Conservation (phyloP, 2,329 filamentous ascomycete genomes). For the Penicillium sp. region DNA sequence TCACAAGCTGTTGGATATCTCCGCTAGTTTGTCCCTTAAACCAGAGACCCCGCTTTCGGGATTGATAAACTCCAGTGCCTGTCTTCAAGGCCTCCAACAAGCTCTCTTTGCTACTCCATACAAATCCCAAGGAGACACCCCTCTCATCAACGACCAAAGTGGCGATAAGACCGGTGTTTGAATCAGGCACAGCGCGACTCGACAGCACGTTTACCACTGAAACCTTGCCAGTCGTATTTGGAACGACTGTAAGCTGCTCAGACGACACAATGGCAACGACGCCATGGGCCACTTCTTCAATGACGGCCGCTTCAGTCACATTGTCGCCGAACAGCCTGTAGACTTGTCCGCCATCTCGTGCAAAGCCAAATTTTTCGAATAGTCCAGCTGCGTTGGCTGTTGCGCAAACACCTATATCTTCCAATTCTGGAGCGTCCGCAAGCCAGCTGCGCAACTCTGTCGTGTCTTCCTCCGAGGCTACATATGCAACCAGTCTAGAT, state of each 20-base stretch:
- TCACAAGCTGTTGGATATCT: conserved; percentile 84
- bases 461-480: conserved; percentile 39
- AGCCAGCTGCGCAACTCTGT: conserved; percentile 39
- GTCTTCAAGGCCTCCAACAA: conserved; percentile 81
- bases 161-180: conserved; percentile 76
- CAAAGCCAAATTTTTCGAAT: conserved; percentile 35
- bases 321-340: conserved; percentile 33
- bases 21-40: conserved; percentile 94
- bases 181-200: conserved; percentile 73
- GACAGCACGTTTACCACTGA: conserved; percentile 69
- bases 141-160: conserved; percentile 89
- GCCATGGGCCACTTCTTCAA: conserved; percentile 43
- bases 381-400: conserved; percentile 36
- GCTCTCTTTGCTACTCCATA: conserved; percentile 92
- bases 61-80: conserved; percentile 85
- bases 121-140: conserved; percentile 78
- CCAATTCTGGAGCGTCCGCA: conserved; percentile 31
- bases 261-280: conserved; percentile 74
- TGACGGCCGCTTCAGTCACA: conserved; percentile 46
- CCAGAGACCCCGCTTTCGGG: conserved; percentile 91
- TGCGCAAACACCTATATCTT: conserved; percentile 33
- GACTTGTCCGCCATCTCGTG: conserved; percentile 37
- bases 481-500: conserved; percentile 55
- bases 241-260: conserved; percentile 63
- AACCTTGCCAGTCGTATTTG: conserved; percentile 56